phyloP scores from a whole-genome alignment of 352 stramenopile species.

The Globisporangium yorkense region DNA sequence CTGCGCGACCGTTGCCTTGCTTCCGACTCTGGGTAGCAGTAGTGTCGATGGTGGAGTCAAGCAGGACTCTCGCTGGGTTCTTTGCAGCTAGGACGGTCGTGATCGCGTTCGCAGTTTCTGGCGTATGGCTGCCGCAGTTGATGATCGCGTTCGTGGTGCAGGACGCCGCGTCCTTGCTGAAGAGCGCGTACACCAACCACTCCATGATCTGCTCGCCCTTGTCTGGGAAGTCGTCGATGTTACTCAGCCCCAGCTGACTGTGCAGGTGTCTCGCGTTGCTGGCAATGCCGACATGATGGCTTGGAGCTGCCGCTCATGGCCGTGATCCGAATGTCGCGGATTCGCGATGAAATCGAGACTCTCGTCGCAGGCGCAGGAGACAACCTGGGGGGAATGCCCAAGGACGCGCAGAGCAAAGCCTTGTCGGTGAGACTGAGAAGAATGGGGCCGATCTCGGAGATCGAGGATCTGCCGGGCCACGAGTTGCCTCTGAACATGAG shows the following conservation, averaged over 20 bases:
- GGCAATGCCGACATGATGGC: background rate
- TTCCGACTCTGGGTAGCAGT: background rate
- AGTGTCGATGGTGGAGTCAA: background rate
- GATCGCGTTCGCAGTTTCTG: background rate
- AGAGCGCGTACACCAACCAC: slow-evolving; percentile 5
- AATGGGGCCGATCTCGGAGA: background rate
- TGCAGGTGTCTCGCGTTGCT: background rate
- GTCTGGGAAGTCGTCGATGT: background rate
- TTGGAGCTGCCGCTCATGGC: background rate
- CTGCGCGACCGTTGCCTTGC: background rate
- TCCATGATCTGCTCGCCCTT: background rate
- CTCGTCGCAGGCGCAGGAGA: background rate
- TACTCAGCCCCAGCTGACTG: background rate
- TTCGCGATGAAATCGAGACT: background rate
- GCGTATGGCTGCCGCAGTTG: background rate
- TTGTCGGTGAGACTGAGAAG: background rate
- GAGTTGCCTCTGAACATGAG: background rate
- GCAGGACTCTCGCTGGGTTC: background rate
- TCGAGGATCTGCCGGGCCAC: background rate
- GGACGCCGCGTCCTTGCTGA: slow-evolving; percentile 1
- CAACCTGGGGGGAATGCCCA: background rate
- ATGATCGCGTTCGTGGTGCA: background rate
- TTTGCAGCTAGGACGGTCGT: background rate
- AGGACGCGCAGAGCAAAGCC: background rate
- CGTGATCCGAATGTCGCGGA: no score